Base-by-base conservation (phyloP, 2,329 filamentous ascomycete genomes). In the Catunica adiposa region DNA sequence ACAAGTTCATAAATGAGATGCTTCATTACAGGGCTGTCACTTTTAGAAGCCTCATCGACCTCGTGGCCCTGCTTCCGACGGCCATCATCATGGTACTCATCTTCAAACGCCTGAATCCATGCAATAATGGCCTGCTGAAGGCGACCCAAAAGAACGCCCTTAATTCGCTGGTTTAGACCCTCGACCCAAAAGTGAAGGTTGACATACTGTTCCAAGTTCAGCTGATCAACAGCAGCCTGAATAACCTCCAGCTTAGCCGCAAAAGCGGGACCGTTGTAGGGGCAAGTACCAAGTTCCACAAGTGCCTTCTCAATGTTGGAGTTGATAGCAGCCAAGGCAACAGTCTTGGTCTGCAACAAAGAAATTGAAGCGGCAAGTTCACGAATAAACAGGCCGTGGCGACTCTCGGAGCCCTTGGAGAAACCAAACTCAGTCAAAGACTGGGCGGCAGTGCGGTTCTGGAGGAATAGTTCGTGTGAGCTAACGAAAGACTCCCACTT, bases 401-500 rank as follows among this genome's bases (percentile, higher is more conserved):
- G 92, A 71, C 87, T 95, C 67, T 95, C 89, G 17, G 79, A 76
- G 51, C 77, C 75, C 61, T 78, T 77, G 57, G 75, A 61, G 11
- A 71, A 62, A 3, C 68, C 66, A 55, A 72, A 71, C 51, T 72
- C 71, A 25, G 65, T 63, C 7, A 71, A 58, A 64, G 62, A 79
- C 70, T 59, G 77, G 62, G 60, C 77, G 53, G 70, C 68, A 22
- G 69, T 64, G 54, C 68, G 67, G 52, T 71, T 69, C 68, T 63
- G 85, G 77, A 64, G 84, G 70, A 64, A 89, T 31, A 96, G 76
- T 66, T 98, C 92, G 67, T 96, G 96, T 1, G 89, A 89, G 66
- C 96, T 90, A 54, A 98, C 87, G 63, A 99, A 97, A 0, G 92
- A 95, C 65, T 98, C 92, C 92, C 92, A 99, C 63, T 89, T 83